Evolutionary conservation across 495 filamentous ascomycete genomes (phyloP).

Genomic region (Letharia lupina): DNA sequence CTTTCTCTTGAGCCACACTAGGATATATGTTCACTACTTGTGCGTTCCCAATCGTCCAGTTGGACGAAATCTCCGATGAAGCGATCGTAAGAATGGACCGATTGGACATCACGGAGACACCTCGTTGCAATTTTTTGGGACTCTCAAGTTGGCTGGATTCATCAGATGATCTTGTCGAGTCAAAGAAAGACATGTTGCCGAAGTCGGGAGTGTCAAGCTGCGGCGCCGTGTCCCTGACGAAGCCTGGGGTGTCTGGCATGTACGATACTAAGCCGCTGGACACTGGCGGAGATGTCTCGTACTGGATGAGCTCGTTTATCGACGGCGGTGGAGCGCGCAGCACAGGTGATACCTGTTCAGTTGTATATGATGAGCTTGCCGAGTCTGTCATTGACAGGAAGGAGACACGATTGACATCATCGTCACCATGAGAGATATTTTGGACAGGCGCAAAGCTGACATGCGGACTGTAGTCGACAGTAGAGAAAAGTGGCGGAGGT

Average conservation of each 20-base stretch:
- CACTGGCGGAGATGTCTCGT: slow-evolving; percentile 3
- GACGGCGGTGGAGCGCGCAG: slow-evolving; percentile 3
- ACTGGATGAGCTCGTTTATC: not conserved
- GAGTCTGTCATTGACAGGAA: slow-evolving; percentile 21
- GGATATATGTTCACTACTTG: slow-evolving; percentile 26
- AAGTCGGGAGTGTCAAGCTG: slow-evolving; percentile 16
- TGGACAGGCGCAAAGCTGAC: slow-evolving; percentile 12
- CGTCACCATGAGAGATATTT: not conserved
- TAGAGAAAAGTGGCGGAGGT: slow-evolving; percentile 19
- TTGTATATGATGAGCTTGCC: slow-evolving; percentile 14
- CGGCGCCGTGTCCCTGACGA: slow-evolving; percentile 12
- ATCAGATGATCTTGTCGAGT: slow-evolving; percentile 14
- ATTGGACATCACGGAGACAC: slow-evolving; percentile 24
- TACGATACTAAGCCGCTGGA: not conserved
- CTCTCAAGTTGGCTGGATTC: slow-evolving; percentile 5
- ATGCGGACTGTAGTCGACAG: slow-evolving; percentile 17
- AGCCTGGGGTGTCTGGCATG: not conserved
- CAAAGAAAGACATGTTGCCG: slow-evolving; percentile 13
- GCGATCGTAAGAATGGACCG: slow-evolving; percentile 25
- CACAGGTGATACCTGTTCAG: slow-evolving; percentile 12
- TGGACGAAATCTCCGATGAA: slow-evolving; percentile 24
- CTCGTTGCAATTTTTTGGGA: slow-evolving; percentile 5
- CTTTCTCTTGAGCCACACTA: slow-evolving; percentile 17
- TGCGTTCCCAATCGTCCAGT: slow-evolving; percentile 26
- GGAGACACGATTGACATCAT: slow-evolving; percentile 21